phyloP scores from a whole-genome alignment of 2,329 filamentous ascomycete genomes.

The Ilyonectria destructans region DNA sequence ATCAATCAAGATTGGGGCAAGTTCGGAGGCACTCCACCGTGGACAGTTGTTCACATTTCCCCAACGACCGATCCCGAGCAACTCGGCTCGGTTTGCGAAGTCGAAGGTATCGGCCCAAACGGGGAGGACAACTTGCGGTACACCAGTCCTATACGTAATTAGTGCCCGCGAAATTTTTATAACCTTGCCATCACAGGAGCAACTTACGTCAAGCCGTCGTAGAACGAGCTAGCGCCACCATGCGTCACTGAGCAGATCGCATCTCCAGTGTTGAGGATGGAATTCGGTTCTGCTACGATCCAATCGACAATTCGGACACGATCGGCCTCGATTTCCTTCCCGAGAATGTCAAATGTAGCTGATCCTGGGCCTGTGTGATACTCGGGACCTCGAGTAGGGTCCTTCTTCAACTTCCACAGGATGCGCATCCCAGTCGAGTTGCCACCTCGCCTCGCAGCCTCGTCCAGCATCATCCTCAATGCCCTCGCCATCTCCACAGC shows the following conservation, averaged over 20 bases:
- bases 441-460: not conserved
- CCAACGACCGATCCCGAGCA: slow-evolving; percentile 30
- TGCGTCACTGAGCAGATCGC: slow-evolving; percentile 30
- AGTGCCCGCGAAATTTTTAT: not conserved
- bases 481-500: slow-evolving; percentile 23
- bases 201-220: slow-evolving; percentile 20
- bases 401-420: slow-evolving; percentile 22
- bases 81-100: slow-evolving; percentile 26
- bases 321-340: slow-evolving; percentile 10
- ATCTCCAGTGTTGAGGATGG: slow-evolving; percentile 27
- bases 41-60: slow-evolving; percentile 16
- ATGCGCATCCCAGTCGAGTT: slow-evolving; percentile 2
- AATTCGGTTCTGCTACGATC: slow-evolving; percentile 27
- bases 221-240: slow-evolving; percentile 29
- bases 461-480: slow-evolving; percentile 4
- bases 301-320: slow-evolving; percentile 19
- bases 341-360: not conserved
- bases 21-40: slow-evolving; percentile 20
- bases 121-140: slow-evolving; percentile 29
- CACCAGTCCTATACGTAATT: slow-evolving; percentile 13
- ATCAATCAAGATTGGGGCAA: slow-evolving; percentile 8
- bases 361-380: slow-evolving; percentile 2
- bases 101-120: slow-evolving; percentile 33
- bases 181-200: slow-evolving; percentile 17
- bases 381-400: slow-evolving; percentile 5